Conservation (phyloP, 2,329 filamentous ascomycete genomes). For the Hypomyces rosellus region DNA sequence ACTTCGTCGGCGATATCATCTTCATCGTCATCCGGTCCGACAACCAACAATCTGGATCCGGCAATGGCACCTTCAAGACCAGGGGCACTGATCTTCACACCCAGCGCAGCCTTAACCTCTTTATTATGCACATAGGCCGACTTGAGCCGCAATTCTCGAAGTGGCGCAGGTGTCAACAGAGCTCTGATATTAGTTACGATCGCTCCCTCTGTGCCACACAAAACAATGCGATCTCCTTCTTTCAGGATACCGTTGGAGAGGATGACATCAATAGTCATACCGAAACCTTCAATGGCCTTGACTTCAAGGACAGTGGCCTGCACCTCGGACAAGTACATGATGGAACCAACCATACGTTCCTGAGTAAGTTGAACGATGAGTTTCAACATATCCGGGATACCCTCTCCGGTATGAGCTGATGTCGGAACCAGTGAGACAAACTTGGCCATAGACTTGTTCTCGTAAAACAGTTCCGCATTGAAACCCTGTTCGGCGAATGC, state of each 20-base stretch:
- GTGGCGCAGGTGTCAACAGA: conserved; percentile 82
- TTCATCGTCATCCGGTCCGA: conserved; percentile 92
- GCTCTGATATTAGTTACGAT: conserved; percentile 95
- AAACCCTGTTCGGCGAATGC: conserved; percentile 95
- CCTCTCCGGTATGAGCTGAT: conserved; percentile 96
- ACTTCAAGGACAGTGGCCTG: conserved; percentile 98
- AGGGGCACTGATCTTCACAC: conserved; percentile 97
- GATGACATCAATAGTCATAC: conserved; percentile 97
- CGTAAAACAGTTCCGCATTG: conserved; percentile 93
- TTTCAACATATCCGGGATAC: conserved; percentile 98
- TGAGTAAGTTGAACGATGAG: conserved; percentile 87
- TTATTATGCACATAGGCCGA: conserved; percentile 98
- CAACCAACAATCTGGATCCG: conserved; percentile 88
- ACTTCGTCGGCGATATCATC: conserved; percentile 96
- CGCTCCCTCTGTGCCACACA: conserved; percentile 94
- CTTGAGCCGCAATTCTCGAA: conserved; percentile 92
- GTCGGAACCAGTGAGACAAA: conserved; percentile 95
- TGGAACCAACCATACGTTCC: conserved; percentile 91
- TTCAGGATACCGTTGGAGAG: conserved; percentile 90
- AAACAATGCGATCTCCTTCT: conserved; percentile 89
- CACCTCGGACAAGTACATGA: conserved; percentile 98
- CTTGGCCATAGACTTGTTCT: conserved; percentile 95
- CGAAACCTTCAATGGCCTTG: conserved; percentile 97
- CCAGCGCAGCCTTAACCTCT: conserved; percentile 94
- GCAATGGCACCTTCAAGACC: conserved; percentile 94